Conservation (phyloP, 176 grass and related monocot species). For the Bonia amplexicaulis region DNA sequence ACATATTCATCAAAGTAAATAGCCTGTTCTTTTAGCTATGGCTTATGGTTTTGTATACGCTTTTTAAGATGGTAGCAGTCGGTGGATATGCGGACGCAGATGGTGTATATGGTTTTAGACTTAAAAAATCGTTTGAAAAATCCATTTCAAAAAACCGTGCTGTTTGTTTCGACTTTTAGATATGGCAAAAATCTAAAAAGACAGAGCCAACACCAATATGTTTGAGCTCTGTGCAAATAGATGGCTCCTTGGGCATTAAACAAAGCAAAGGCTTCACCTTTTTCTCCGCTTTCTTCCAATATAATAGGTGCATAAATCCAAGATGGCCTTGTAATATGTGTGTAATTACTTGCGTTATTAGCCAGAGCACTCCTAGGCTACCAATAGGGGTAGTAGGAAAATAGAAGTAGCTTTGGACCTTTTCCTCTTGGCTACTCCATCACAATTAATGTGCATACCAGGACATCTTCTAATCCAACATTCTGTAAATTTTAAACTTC, state of each 20-base stretch:
- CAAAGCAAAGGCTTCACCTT: slow-evolving; percentile 35
- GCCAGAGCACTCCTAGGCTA: slow-evolving; percentile 1
- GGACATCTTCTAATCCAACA: slow-evolving; percentile 19
- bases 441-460: slow-evolving; percentile 24
- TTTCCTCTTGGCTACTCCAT: slow-evolving; percentile 43
- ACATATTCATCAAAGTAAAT: slow-evolving; percentile 51
- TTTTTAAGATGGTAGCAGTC: too few relatives aligned
- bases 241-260: slow-evolving; percentile 48
- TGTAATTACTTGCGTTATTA: slow-evolving; percentile 26
- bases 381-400: slow-evolving; percentile 24
- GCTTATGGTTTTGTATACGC: too few relatives aligned
- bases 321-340: slow-evolving; percentile 51
- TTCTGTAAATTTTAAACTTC: slow-evolving; percentile 31
- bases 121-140: too few relatives aligned
- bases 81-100: too few relatives aligned
- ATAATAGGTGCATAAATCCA: slow-evolving; percentile 43
- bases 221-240: slow-evolving; percentile 49
- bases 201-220: slow-evolving; percentile 16
- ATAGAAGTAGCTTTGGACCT: slow-evolving; percentile 37
- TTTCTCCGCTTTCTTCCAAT: slow-evolving; percentile 29
- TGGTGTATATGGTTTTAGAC: too few relatives aligned
- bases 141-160: too few relatives aligned
- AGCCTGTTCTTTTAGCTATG: too few relatives aligned
- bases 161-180: too few relatives aligned
- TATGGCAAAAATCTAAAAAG: too few relatives aligned